Evolutionary conservation across 2,329 filamentous ascomycete genomes (phyloP).

Genomic region (Neofusicoccum umdonicola): DNA sequence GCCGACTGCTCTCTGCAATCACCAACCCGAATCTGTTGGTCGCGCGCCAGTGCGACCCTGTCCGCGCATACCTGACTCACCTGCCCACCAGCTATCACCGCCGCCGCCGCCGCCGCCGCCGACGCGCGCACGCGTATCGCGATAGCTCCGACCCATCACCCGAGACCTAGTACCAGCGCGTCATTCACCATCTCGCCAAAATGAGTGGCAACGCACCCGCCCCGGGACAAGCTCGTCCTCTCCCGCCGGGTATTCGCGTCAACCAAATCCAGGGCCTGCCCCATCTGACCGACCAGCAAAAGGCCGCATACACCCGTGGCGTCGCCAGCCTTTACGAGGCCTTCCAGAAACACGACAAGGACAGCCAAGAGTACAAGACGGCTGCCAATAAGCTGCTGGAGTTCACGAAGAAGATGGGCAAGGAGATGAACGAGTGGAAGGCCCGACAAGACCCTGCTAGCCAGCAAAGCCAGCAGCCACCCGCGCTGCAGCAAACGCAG

Average conservation of each 20-base stretch:
- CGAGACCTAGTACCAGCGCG: background rate
- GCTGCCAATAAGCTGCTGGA: constrained; percentile 53
- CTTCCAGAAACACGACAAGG: constrained; percentile 48
- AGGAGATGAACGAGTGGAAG: constrained; percentile 16
- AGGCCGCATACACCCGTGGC: constrained; percentile 54
- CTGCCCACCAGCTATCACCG: background rate
- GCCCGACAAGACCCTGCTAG: constrained; percentile 44
- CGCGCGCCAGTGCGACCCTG: background rate
- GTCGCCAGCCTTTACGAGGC: constrained; percentile 56
- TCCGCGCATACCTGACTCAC: background rate
- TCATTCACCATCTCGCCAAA: background rate
- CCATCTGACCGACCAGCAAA: constrained; percentile 52
- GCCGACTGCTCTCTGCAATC: too few relatives aligned
- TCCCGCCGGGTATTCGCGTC: constrained; percentile 43
- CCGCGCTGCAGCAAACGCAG: background rate
- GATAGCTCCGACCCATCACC: background rate
- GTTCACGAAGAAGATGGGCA: constrained; percentile 21
- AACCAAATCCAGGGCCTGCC: constrained; percentile 54
- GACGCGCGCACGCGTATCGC: background rate
- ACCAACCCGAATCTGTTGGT: background rate
- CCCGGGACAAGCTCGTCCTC: background rate
- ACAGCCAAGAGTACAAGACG: constrained; percentile 49
- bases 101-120: background rate
- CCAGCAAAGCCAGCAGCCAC: constrained; percentile 38
- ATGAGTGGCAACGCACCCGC: constrained; percentile 10